Conservation (phyloP, 257 asterid genomes). For the Gardenia jasminoides region DNA sequence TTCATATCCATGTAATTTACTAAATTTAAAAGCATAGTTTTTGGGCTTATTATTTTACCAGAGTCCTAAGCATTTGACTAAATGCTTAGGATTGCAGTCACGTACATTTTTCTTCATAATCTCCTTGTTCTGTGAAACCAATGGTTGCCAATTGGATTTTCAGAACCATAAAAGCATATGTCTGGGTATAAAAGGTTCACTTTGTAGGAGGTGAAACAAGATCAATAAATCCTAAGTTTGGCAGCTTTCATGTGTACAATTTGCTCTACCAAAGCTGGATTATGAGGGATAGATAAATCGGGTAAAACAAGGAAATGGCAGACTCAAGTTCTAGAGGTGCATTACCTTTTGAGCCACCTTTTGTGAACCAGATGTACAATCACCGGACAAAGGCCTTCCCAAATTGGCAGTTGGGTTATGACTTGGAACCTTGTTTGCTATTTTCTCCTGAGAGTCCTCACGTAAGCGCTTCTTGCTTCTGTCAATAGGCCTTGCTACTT, state of each 20-base stretch:
- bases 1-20: background rate
- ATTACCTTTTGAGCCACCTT: slow-evolving; percentile 21
- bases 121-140: background rate
- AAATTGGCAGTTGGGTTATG: slow-evolving; percentile 26
- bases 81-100: background rate
- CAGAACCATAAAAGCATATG: background rate
- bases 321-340: background rate
- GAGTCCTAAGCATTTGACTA: background rate
- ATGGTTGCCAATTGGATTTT: background rate
- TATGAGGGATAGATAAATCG: background rate
- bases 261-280: background rate
- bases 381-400: slow-evolving; percentile 16
- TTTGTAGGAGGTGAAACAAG: background rate
- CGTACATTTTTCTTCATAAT: background rate
- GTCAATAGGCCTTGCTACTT: slow-evolving; percentile 81
- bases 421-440: slow-evolving; percentile 35
- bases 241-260: background rate
- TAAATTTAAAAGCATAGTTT: too few species aligned
- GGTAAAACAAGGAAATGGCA: background rate
- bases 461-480: slow-evolving; percentile 69
- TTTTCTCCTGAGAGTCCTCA: slow-evolving; percentile 56
- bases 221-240: background rate
- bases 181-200: background rate
- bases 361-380: slow-evolving; percentile 32
- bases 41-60: background rate